Evolutionary conservation across 306 rosid genomes (phyloP), one percentile per base, ranked within the genome.

Genomic region (Morella rubra): DNA sequence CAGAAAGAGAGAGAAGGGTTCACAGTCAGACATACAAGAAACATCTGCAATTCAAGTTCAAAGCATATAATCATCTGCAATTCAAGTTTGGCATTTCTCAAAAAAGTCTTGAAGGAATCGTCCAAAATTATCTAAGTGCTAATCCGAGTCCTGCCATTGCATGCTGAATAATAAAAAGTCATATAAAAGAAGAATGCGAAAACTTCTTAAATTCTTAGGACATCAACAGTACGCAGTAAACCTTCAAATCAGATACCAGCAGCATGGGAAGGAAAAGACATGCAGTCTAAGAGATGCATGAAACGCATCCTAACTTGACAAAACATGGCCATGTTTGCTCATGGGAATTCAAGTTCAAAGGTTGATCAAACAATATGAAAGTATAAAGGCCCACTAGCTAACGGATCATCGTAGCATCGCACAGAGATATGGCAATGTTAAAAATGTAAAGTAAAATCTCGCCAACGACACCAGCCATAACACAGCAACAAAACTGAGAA

Each of bases 311-410:
- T 20, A 81, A 66, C 77, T 72, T 42, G 53, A 73, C 11, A 85
- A 56, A 72, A 67, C 69, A 73, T 55, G 75, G 11, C 32, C 68
- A 81, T 19, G 78, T 64, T 64, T 71, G 76, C 59, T 49, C 50
- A 62, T 65, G 62, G 69, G 59, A 76, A 77, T 49, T 72, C 55
- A 82, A 73, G 79, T 52, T 69, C 80, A 20, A 45, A 59, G 73
- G 59, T 70, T 70, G 66, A 61, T 46, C 84, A 51, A 32, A 32
- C 37, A 32, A 32, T 2, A 32, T 32, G 37, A 77, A 65, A 52
- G 10, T 72, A 71, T 50, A 51, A 61, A 52, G 54, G 40, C 86
- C 58, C 73, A 71, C 61, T 65, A 61, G 18, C 74, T 77, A 73
- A 62, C 61, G 46, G 55, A 37, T 71, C 44, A 66, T 27, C 24